These are phyloP conservation scores for Piper betle DNA, from an alignment of 164 flowering plant genomes.

Conservation along the genomic window DNA sequence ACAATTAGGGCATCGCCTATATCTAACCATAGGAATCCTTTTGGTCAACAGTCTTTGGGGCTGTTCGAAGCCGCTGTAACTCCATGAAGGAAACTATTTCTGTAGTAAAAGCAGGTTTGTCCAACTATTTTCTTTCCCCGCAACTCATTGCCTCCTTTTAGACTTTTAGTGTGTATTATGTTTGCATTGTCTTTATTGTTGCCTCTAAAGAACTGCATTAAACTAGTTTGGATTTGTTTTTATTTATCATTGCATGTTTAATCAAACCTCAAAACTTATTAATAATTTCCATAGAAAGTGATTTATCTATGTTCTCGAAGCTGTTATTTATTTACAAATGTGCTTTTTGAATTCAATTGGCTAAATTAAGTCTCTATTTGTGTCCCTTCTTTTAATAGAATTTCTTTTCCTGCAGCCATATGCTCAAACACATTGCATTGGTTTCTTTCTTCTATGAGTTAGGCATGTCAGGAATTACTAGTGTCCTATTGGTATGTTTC, in stretches of 20 bases:
- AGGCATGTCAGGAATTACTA: conserved; percentile 87
- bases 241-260: neutral
- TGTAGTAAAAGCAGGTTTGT: conserved; percentile 9
- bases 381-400: conserved; percentile 2
- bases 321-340: too few species aligned
- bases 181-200: too few species aligned
- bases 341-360: neutral
- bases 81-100: conserved; percentile 53
- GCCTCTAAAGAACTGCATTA: conserved; percentile 22
- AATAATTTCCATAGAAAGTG: neutral
- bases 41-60: conserved; percentile 15
- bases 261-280: neutral
- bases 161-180: too few species aligned
- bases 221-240: too few species aligned
- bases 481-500: conserved; percentile 48
- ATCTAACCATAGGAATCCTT: conserved; percentile 18
- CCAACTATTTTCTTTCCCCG: conserved; percentile 5
- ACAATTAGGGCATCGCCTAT: conserved; percentile 30
- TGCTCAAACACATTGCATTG: conserved; percentile 45
- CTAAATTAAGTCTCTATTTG: neutral
- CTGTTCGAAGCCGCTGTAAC: conserved; percentile 28
- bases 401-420: conserved; percentile 28
- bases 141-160: too few species aligned
- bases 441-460: conserved; percentile 76
- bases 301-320: too few species aligned